A percentile compares a stretch with the other conserved stretches of the same genome.
phyloP scores from a whole-genome alignment of 495 filamentous ascomycete genomes.

The Hypoxylon crocopeplum region DNA sequence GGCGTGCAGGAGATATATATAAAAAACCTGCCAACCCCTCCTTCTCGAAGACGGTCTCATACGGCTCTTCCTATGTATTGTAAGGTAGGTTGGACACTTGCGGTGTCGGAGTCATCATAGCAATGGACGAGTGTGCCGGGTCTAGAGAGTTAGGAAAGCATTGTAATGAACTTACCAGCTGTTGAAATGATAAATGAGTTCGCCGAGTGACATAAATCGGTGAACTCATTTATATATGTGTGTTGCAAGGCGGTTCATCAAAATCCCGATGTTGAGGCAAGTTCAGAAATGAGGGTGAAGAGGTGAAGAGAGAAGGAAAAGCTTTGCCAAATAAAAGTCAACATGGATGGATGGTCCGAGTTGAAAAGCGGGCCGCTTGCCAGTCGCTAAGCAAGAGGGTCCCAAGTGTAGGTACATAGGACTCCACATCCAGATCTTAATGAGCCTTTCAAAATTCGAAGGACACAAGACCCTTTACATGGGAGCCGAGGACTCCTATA shows the following conservation, averaged over 20 bases:
- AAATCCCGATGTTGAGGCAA: background rate
- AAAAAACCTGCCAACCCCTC: background rate
- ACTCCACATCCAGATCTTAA: background rate
- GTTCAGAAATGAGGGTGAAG: conserved; percentile 11
- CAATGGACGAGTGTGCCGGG: conserved; percentile 14
- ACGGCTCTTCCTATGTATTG: conserved; percentile 60
- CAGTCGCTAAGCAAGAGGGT: background rate
- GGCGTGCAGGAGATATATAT: background rate
- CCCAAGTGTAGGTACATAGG: conserved; percentile 25
- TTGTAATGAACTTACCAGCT: too few species aligned
- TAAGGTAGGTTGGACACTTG: conserved; percentile 55
- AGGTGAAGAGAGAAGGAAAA: conserved; percentile 23
- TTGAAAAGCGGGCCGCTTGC: conserved; percentile 7
- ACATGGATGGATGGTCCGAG: background rate
- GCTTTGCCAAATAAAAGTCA: conserved; percentile 21
- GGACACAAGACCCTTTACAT: conserved; percentile 33
- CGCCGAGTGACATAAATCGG: too few species aligned
- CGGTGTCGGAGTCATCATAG: conserved; percentile 58
- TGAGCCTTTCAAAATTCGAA: background rate
- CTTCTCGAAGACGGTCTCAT: conserved; percentile 48
- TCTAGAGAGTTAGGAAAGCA: too few species aligned
- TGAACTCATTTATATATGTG: too few species aligned
- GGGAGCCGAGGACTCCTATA: too few species aligned
- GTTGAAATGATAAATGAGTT: too few species aligned
- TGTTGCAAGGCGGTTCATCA: background rate